Conservation (phyloP, 768 basidiomycete genomes). For the Sporobolomyces roseus region DNA sequence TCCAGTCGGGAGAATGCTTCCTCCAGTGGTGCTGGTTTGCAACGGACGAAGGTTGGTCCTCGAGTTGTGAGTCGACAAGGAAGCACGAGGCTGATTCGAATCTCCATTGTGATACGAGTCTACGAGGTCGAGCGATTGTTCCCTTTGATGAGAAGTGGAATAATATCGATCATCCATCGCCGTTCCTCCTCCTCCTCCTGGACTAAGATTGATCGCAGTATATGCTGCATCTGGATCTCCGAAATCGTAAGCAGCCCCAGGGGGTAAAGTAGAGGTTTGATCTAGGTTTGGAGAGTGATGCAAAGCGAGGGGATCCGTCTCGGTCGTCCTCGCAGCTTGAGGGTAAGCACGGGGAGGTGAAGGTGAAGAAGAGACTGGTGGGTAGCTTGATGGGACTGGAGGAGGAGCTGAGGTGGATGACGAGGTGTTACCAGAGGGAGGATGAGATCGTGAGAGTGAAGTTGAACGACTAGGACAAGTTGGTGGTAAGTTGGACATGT, state of each 20-base stretch:
- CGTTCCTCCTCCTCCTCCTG: neutral
- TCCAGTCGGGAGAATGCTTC: slow-evolving; percentile 6
- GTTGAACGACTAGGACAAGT: slow-evolving; percentile 10
- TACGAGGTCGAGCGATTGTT: slow-evolving; percentile 21
- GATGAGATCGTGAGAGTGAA: slow-evolving; percentile 11
- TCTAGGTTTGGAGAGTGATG: slow-evolving; percentile 26
- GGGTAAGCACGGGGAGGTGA: neutral
- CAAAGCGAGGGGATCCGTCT: slow-evolving; percentile 27
- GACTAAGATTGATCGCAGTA: slow-evolving; percentile 25
- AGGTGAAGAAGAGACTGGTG: neutral
- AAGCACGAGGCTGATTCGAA: slow-evolving; percentile 6
- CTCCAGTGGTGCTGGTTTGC: too few species aligned
- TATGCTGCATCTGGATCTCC: slow-evolving; percentile 20
- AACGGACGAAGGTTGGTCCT: slow-evolving; percentile 21
- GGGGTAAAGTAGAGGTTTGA: neutral
- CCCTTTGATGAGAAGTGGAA: neutral
- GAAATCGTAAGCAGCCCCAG: slow-evolving; percentile 2
- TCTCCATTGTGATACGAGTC: slow-evolving; percentile 5
- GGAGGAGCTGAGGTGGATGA: neutral
- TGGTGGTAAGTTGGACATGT: neutral
- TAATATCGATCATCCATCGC: neutral
- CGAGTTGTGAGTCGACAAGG: slow-evolving; percentile 35
- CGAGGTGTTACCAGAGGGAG: too few species aligned
- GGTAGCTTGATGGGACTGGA: slow-evolving; percentile 16
- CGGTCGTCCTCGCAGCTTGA: slow-evolving; percentile 2